phyloP scores from a whole-genome alignment of 208 protist species.

The Leishmania tropica region DNA sequence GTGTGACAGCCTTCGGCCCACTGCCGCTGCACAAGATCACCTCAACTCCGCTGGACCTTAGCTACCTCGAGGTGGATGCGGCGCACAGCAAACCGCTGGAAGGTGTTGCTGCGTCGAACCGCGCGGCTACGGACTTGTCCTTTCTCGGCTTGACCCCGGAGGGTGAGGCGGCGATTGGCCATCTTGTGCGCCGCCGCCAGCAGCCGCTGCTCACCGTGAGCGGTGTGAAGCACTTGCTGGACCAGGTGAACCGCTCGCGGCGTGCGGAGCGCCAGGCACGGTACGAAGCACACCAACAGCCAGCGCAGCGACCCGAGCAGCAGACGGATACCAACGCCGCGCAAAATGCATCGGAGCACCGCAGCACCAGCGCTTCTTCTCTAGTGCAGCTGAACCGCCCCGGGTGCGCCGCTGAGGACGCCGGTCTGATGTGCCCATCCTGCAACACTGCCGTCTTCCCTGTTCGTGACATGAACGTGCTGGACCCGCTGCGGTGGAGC shows the following conservation, averaged over 20 bases:
- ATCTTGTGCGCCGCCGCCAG: conserved; percentile 60
- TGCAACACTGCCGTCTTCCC: conserved; percentile 77
- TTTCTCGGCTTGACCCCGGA: conserved; percentile 72
- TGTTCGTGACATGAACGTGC: conserved; percentile 88
- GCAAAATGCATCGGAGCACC: not conserved
- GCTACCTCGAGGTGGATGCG: conserved; percentile 60
- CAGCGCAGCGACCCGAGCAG: conserved; percentile 11
- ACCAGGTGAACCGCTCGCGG: conserved; percentile 52
- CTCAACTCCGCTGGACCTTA: conserved; percentile 54
- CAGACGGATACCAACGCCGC: not conserved
- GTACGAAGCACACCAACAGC: conserved; percentile 19
- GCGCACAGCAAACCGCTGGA: conserved; percentile 22
- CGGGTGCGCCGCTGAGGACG: conserved; percentile 42
- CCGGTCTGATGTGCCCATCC: conserved; percentile 51
- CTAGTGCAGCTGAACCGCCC: conserved; percentile 38
- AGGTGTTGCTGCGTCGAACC: conserved; percentile 14
- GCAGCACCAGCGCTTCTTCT: not conserved
- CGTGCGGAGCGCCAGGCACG: conserved; percentile 30
- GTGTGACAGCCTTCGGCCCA: conserved; percentile 80
- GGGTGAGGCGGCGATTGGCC: conserved; percentile 59
- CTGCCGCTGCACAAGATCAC: conserved; percentile 63
- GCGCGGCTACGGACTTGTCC: conserved; percentile 28
- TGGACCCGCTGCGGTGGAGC: conserved; percentile 91
- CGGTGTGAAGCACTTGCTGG: conserved; percentile 70
- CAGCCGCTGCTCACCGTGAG: conserved; percentile 76